A percentile compares a stretch with the other conserved stretches of the same genome.
phyloP scores from a whole-genome alignment of 805 yeast species.

The Lachancea nothofagi region DNA sequence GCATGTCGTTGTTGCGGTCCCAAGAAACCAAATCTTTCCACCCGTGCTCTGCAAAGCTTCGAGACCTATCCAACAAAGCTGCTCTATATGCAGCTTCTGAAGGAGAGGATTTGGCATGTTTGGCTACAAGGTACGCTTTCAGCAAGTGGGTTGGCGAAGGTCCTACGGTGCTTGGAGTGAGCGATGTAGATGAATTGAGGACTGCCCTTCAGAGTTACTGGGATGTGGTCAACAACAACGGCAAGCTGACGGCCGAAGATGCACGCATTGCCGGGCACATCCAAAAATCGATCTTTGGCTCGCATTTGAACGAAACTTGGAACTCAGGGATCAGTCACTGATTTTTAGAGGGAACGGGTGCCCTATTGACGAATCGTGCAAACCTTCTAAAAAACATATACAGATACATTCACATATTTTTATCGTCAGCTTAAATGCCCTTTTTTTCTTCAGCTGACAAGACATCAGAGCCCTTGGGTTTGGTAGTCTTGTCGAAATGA shows the following conservation, averaged over 20 bases:
- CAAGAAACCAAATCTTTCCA: slow-evolving; percentile 69
- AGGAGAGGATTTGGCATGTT: slow-evolving; percentile 69
- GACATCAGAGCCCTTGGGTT: slow-evolving; percentile 16
- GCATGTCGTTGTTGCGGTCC: slow-evolving; percentile 79
- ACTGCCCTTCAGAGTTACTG: slow-evolving; percentile 57
- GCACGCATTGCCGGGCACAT: slow-evolving; percentile 39
- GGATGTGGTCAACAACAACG: slow-evolving; percentile 35
- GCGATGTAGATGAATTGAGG: slow-evolving; percentile 56
- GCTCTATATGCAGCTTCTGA: slow-evolving; percentile 41
- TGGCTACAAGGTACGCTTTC: slow-evolving; percentile 74
- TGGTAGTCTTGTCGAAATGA: slow-evolving; percentile 39
- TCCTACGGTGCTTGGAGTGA: slow-evolving; percentile 73
- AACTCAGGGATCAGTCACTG: slow-evolving; percentile 37
- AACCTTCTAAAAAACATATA: background rate
- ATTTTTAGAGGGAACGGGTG: background rate
- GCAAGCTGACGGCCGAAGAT: slow-evolving; percentile 39
- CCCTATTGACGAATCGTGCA: background rate
- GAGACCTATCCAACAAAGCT: slow-evolving; percentile 38
- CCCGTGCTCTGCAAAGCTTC: slow-evolving; percentile 63
- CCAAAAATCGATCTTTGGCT: slow-evolving; percentile 41
- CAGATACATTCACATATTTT: background rate
- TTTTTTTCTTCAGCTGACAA: slow-evolving; percentile 18
- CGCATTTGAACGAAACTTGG: slow-evolving; percentile 65
- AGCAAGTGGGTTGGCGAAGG: slow-evolving; percentile 51
- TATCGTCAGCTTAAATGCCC: slow-evolving; percentile 17